Conservation (phyloP, 495 filamentous ascomycete species). For the Penicillium paxilli region DNA sequence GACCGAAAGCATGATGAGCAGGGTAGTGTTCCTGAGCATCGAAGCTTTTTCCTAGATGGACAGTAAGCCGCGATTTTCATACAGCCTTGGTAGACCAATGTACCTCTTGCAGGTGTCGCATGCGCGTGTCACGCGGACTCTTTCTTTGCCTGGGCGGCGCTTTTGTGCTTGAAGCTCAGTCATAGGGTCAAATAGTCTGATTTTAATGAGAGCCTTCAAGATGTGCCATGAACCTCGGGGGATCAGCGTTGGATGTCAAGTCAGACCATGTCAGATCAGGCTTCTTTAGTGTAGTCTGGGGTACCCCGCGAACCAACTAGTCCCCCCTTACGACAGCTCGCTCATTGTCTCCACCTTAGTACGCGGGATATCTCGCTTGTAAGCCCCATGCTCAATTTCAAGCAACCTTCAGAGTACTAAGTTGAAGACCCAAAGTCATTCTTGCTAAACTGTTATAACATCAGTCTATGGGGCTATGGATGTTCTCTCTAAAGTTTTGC, state of each 20-base stretch:
- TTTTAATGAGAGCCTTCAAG: too few species aligned
- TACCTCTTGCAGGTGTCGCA: slow-evolving; percentile 37
- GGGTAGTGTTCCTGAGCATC: slow-evolving; percentile 32
- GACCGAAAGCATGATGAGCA: slow-evolving; percentile 24
- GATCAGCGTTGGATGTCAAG: background rate
- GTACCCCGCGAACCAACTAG: background rate
- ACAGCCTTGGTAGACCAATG: background rate
- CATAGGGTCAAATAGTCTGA: too few species aligned
- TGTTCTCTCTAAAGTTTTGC: too few species aligned
- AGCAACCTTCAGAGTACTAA: too few species aligned
- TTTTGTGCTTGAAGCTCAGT: too few species aligned
- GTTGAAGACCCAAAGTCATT: background rate
- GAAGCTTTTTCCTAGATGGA: slow-evolving; percentile 26
- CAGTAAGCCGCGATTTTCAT: background rate
- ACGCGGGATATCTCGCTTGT: background rate
- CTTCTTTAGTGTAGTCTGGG: background rate
- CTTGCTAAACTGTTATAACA: too few species aligned
- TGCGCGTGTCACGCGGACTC: slow-evolving; percentile 32
- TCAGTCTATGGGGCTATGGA: too few species aligned
- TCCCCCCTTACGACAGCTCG: background rate
- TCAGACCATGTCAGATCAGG: background rate
- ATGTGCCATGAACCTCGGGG: background rate
- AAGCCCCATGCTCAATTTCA: background rate
- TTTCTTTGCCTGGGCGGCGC: slow-evolving; percentile 21
- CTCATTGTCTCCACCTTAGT: background rate